Conservation (phyloP, 108 stramenopile genomes). For the Skeletonema grethae region DNA sequence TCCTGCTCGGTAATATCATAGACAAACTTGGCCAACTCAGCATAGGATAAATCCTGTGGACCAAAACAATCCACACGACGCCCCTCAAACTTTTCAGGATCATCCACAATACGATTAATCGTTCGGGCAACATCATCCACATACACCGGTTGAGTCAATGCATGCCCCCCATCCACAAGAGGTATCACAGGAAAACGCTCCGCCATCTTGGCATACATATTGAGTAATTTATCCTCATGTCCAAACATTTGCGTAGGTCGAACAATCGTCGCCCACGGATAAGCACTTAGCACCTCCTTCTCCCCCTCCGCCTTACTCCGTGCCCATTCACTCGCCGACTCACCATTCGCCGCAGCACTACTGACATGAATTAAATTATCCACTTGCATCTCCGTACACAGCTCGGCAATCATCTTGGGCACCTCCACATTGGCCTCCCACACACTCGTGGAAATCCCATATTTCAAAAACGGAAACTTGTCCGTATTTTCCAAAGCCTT, state of each 20-base stretch:
- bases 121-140: constrained; percentile 92
- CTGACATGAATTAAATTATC: constrained; percentile 93
- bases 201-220: constrained; percentile 84
- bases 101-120: constrained; percentile 69
- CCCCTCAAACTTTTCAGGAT: constrained; percentile 83
- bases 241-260: constrained; percentile 96
- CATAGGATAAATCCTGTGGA: constrained; percentile 89
- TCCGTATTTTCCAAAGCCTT: constrained; percentile 73
- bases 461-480: constrained; percentile 78
- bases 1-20: constrained; percentile 85
- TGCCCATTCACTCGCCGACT: constrained; percentile 87
- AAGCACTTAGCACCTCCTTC: constrained; percentile 82
- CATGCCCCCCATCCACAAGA: constrained; percentile 82
- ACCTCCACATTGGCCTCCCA: constrained; percentile 90
- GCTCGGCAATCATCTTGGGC: constrained; percentile 85
- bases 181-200: constrained; percentile 68
- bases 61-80: constrained; percentile 93
- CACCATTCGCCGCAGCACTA: constrained; percentile 64
- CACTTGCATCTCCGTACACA: constrained; percentile 91
- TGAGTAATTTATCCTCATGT: constrained; percentile 92
- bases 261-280: constrained; percentile 93
- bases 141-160: constrained; percentile 94
- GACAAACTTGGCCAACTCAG: constrained; percentile 91
- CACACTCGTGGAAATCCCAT: constrained; percentile 78
- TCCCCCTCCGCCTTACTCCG: constrained; percentile 94